These are phyloP conservation scores for Kodamaea hsintzibuensis DNA, from an alignment of 805 yeast genomes.

Conservation along the genomic window DNA sequence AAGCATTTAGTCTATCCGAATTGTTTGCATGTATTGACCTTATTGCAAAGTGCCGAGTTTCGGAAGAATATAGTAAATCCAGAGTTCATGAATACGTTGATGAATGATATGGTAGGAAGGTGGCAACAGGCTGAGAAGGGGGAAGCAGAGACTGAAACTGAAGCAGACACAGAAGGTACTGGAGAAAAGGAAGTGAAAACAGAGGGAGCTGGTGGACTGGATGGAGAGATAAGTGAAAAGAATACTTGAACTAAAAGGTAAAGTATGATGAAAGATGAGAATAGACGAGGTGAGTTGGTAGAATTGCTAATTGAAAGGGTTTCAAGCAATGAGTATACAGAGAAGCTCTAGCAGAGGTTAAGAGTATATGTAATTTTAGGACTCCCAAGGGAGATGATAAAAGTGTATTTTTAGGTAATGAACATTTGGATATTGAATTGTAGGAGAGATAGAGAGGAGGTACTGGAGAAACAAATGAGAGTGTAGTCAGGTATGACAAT, in stretches of 20 bases:
- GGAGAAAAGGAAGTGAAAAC: background rate
- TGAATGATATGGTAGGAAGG: slow-evolving; percentile 75
- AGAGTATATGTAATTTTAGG: background rate
- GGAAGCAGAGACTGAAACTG: background rate
- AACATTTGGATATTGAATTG: background rate
- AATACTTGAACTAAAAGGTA: background rate
- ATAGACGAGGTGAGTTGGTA: background rate
- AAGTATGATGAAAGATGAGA: no score
- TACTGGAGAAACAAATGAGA: no score
- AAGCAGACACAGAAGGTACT: background rate
- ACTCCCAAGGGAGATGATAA: background rate
- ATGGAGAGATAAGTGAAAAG: background rate
- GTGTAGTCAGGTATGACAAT: no score
- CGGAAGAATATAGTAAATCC: slow-evolving; percentile 56
- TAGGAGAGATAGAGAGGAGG: no score
- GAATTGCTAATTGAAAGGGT: background rate
- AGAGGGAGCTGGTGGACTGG: background rate
- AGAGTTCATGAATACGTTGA: slow-evolving; percentile 56
- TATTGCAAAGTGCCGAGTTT: slow-evolving; percentile 55
- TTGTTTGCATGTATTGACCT: slow-evolving; percentile 75
- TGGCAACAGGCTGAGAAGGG: slow-evolving; percentile 47
- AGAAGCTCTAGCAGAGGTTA: background rate
- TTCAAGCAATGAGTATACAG: background rate
- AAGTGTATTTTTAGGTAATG: background rate
- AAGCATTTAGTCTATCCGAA: slow-evolving; percentile 81